Conservation (phyloP, 202 grass and related monocot genomes). For the Eragrostis tef region DNA sequence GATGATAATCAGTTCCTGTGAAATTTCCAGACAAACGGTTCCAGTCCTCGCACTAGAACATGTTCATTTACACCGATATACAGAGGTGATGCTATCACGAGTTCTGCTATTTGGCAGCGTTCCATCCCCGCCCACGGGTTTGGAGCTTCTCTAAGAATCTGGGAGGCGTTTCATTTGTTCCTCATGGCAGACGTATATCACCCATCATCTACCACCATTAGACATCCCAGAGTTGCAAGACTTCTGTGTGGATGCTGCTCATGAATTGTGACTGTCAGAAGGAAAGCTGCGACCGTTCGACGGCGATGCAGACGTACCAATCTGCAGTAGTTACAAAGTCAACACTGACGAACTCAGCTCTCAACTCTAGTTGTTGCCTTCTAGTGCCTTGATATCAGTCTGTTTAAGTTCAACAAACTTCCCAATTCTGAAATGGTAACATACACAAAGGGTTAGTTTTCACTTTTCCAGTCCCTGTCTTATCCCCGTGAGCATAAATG, state of each 20-base stretch:
- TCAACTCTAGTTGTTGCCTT: slow-evolving; percentile 54
- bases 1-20: background rate
- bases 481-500: background rate
- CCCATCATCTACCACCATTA: background rate
- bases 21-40: slow-evolving; percentile 2
- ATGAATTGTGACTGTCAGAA: background rate
- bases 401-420: slow-evolving; percentile 88
- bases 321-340: background rate
- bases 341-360: background rate
- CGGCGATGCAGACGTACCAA: background rate
- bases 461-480: background rate
- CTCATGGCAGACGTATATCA: slow-evolving; percentile 12
- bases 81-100: background rate
- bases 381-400: slow-evolving; percentile 80
- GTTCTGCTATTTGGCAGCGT: slow-evolving; percentile 9
- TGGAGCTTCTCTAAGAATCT: slow-evolving; percentile 17
- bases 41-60: background rate
- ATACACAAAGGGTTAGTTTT: slow-evolving; percentile 33
- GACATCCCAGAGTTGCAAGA: background rate
- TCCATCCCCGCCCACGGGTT: background rate
- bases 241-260: background rate
- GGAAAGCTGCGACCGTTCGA: background rate
- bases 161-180: background rate
- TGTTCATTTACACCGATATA: slow-evolving; percentile 30
- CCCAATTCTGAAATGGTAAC: slow-evolving; percentile 57